Conservation (phyloP, 805 yeast species). For the Jamesozyma piceae region DNA sequence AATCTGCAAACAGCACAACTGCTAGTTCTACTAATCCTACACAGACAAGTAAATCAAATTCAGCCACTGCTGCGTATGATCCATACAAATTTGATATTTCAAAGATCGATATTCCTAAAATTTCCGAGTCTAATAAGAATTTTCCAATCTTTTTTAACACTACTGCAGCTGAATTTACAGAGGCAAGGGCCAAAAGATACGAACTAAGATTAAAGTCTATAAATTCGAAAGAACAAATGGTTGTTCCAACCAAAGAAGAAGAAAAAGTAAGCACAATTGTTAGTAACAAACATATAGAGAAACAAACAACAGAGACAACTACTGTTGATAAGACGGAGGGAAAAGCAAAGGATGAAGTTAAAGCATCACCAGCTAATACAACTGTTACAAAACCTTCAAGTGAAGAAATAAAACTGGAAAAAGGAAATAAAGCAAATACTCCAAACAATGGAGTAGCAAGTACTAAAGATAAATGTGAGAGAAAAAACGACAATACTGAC, state of each 20-base stretch:
- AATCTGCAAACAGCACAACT: background rate
- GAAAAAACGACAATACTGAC: background rate
- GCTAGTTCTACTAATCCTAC: background rate
- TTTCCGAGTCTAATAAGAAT: constrained; percentile 8
- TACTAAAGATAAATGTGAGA: background rate
- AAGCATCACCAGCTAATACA: background rate
- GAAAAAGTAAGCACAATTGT: background rate
- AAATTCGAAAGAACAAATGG: background rate
- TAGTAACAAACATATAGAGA: background rate
- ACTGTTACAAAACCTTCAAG: too few relatives aligned
- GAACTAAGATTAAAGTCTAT: constrained; percentile 11
- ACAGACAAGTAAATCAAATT: constrained; percentile 1
- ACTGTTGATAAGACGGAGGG: background rate
- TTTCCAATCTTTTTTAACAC: constrained; percentile 28
- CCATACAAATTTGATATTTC: constrained; percentile 23
- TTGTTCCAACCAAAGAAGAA: background rate
- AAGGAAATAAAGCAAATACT: background rate
- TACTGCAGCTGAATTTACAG: constrained; percentile 25
- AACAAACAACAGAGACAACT: background rate
- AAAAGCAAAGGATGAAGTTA: background rate
- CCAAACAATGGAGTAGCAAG: background rate
- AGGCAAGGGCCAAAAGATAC: constrained; percentile 22
- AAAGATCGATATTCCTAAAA: constrained; percentile 8
- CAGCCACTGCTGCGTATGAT: constrained; percentile 11
- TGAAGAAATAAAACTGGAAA: background rate